Percentiles rank a stretch among this genome's conserved stretches.
Conservation (phyloP, 345 rosid species). For the Salix brachista region DNA sequence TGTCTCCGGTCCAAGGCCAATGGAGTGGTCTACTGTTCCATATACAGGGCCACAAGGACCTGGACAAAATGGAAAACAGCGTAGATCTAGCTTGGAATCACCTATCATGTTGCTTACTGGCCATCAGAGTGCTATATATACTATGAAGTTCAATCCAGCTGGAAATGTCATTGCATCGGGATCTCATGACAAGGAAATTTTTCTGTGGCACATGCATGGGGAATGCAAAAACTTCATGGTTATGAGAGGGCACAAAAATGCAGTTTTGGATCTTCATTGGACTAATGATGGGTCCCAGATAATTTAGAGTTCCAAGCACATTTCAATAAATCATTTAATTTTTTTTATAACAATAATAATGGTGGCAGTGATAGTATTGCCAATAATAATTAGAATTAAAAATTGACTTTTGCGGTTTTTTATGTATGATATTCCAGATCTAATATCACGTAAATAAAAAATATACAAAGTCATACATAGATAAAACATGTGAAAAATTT, state of each 20-base stretch:
- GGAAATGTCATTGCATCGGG: slow-evolving; percentile 89
- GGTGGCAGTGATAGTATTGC: too few relatives aligned
- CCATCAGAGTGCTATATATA: slow-evolving; percentile 80
- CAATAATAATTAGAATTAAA: too few relatives aligned
- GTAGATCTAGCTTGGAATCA: slow-evolving; percentile 84
- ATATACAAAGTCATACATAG: too few relatives aligned
- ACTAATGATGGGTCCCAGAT: slow-evolving; percentile 85
- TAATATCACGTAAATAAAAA: too few relatives aligned
- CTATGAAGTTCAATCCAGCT: slow-evolving; percentile 88
- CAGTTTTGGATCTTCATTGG: slow-evolving; percentile 92
- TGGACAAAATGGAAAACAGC: slow-evolving; percentile 52
- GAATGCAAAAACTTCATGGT: slow-evolving; percentile 97
- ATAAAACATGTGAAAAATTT: too few relatives aligned
- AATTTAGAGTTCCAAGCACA: too few relatives aligned
- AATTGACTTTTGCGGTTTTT: too few relatives aligned
- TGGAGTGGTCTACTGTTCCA: slow-evolving; percentile 83
- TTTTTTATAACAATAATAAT: too few relatives aligned
- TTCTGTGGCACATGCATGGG: slow-evolving; percentile 83
- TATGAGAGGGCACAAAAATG: slow-evolving; percentile 91
- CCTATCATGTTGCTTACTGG: slow-evolving; percentile 88
- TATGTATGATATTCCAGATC: too few relatives aligned
- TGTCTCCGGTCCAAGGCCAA: slow-evolving; percentile 67
- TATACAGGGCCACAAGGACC: slow-evolving; percentile 50
- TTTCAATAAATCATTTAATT: too few relatives aligned
- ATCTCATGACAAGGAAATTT: slow-evolving; percentile 90